Evolutionary conservation across 176 grass and related monocot species (phyloP).

Genomic region (Carex myosuroides): DNA sequence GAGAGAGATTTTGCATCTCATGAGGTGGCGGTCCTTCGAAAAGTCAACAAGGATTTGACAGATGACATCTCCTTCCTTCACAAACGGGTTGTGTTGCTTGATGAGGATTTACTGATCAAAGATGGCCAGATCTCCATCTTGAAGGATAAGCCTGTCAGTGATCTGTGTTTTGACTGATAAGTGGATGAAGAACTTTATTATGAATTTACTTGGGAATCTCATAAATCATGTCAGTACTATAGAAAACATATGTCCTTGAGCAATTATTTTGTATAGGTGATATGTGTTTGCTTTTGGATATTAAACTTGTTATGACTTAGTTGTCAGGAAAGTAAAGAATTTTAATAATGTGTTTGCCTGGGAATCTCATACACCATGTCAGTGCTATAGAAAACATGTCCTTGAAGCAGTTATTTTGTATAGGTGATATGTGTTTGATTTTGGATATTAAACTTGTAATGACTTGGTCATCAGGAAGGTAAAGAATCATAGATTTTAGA

Average conservation of each 20-base stretch:
- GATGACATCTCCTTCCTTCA: conserved; percentile 32
- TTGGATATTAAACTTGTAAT: neutral
- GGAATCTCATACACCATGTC: conserved; percentile 2
- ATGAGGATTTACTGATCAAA: conserved; percentile 69
- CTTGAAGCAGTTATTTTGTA: neutral
- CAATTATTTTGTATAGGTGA: conserved; percentile 1
- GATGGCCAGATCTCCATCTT: conserved; percentile 80
- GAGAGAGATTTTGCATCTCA: conserved; percentile 69
- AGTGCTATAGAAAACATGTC: neutral
- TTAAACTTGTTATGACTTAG: neutral
- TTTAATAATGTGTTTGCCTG: neutral
- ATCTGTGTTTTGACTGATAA: neutral
- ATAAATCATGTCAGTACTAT: conserved; percentile 3
- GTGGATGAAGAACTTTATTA: neutral
- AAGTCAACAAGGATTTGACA: conserved; percentile 32
- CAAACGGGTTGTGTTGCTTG: conserved; percentile 63
- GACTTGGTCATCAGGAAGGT: neutral
- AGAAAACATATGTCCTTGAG: neutral
- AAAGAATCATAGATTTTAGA: neutral
- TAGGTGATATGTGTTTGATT: neutral
- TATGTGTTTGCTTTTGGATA: neutral
- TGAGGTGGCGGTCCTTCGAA: conserved; percentile 44
- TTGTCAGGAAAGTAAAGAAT: neutral
- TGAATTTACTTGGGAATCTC: conserved; percentile 1
- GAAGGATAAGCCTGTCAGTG: conserved; percentile 50